phyloP scores from a whole-genome alignment of 2,329 filamentous ascomycete species.

The Didymella sp. region DNA sequence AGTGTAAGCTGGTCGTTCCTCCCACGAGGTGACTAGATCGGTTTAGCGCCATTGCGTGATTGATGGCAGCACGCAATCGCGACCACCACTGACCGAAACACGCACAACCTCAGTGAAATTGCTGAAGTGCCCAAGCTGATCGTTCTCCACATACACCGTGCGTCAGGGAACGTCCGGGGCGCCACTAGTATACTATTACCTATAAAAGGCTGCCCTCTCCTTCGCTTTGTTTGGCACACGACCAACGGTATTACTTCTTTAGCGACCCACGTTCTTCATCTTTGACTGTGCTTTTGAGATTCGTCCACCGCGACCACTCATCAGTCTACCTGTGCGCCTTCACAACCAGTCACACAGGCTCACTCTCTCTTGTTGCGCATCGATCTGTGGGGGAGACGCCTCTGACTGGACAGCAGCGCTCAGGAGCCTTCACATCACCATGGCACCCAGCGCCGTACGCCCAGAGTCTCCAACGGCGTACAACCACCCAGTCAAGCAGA shows the following conservation, averaged over 20 bases:
- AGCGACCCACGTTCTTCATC: neutral
- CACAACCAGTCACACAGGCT: neutral
- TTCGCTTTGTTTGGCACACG: slow-evolving; percentile 14
- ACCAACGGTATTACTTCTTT: neutral
- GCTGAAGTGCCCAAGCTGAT: slow-evolving; percentile 15
- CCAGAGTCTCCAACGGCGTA: slow-evolving; percentile 31
- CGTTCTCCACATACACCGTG: slow-evolving; percentile 32
- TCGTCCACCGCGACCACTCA: neutral
- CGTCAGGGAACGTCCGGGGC: slow-evolving; percentile 16
- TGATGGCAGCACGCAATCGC: slow-evolving; percentile 15
- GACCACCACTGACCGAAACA: slow-evolving; percentile 11
- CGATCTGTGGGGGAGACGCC: neutral
- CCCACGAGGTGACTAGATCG: neutral
- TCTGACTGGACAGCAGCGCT: neutral
- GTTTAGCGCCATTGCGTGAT: slow-evolving; percentile 18
- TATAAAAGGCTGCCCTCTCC: slow-evolving; percentile 28
- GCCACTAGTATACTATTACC: slow-evolving; percentile 7
- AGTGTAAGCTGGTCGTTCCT: slow-evolving; percentile 6
- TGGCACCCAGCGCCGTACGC: slow-evolving; percentile 44
- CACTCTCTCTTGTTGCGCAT: neutral
- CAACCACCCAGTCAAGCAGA: slow-evolving; percentile 26
- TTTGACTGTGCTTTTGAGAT: neutral
- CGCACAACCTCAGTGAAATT: slow-evolving; percentile 4
- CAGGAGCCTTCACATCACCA: slow-evolving; percentile 6
- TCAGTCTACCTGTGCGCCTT: neutral